These are phyloP conservation scores for Exserohilum rostratum DNA, from an alignment of 2,329 filamentous ascomycete genomes.

Conservation along the genomic window DNA sequence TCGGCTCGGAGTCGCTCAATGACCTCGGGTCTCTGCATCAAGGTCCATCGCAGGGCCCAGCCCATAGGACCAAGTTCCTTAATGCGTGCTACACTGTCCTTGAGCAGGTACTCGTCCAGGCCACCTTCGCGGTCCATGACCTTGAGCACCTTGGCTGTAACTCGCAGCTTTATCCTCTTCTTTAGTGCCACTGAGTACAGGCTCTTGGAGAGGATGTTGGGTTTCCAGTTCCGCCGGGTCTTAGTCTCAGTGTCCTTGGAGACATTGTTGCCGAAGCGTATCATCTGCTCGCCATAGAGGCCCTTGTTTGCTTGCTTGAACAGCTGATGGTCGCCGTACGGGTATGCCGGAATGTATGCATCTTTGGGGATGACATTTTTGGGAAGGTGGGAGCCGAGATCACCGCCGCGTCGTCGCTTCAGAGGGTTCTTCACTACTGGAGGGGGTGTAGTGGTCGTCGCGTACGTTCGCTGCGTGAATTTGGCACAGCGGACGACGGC, in stretches of 20 bases:
- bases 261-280: conserved; percentile 81
- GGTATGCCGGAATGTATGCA: conserved; percentile 61
- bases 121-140: conserved; percentile 83
- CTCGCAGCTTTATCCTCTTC: conserved; percentile 68
- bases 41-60: conserved; percentile 86
- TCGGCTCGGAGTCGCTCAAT: conserved; percentile 70
- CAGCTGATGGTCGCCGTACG: conserved; percentile 70
- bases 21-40: conserved; percentile 79
- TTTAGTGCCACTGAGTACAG: conserved; percentile 69
- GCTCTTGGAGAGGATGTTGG: conserved; percentile 71
- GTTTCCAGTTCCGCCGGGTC: conserved; percentile 74
- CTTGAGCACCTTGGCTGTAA: conserved; percentile 69
- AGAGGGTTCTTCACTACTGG: conserved; percentile 34
- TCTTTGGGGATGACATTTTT: conserved; percentile 41
- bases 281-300: conserved; percentile 72
- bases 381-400: conserved; percentile 45
- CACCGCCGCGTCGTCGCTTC: conserved; percentile 37
- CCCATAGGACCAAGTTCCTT: conserved; percentile 87
- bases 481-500: conserved; percentile 18
- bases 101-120: conserved; percentile 88
- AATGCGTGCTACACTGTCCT: conserved; percentile 76
- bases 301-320: conserved; percentile 84
- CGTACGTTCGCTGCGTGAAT: conserved; percentile 35
- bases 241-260: conserved; percentile 71
- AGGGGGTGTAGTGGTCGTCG: conserved; percentile 27